Conservation (phyloP, 148 eudicot species). For the Gaultheria prostrata region DNA sequence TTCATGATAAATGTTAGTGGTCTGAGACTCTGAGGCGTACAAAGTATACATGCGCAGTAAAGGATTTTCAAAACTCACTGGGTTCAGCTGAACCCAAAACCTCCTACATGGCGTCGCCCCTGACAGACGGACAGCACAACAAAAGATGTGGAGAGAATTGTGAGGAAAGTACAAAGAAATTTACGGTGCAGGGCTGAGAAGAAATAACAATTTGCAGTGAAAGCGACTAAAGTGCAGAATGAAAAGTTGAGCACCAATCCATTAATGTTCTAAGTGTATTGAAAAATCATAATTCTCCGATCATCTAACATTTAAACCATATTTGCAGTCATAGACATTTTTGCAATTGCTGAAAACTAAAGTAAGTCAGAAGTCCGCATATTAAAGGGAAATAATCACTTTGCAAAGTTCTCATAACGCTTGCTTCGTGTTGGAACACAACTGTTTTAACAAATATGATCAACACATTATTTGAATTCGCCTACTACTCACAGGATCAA, state of each 20-base stretch:
- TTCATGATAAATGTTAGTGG: too few relatives aligned
- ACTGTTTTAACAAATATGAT: not conserved
- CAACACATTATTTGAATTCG: slow-evolving; percentile 1
- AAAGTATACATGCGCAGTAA: too few relatives aligned
- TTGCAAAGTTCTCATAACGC: too few relatives aligned
- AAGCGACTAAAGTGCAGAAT: slow-evolving; percentile 2
- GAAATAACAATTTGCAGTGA: not conserved
- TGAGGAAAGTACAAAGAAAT: slow-evolving; percentile 7
- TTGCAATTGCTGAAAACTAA: not conserved
- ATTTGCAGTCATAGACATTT: not conserved
- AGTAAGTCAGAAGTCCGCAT: not conserved
- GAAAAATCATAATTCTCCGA: not conserved
- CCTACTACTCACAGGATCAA: slow-evolving; percentile 89
- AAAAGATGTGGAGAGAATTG: not conserved
- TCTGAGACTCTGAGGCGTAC: too few relatives aligned
- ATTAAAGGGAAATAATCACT: not conserved
- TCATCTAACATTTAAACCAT: not conserved
- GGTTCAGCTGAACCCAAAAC: too few relatives aligned
- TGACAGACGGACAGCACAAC: not conserved
- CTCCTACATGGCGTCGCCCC: too few relatives aligned
- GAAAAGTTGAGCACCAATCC: not conserved
- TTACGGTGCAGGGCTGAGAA: not conserved
- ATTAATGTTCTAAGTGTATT: not conserved
- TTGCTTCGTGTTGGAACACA: not conserved
- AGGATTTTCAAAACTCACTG: too few relatives aligned